A percentile compares a stretch with the other conserved stretches of the same genome.
Conservation (phyloP, 2,329 filamentous ascomycete species). For the Graphilbum ipis-grandicollis region DNA sequence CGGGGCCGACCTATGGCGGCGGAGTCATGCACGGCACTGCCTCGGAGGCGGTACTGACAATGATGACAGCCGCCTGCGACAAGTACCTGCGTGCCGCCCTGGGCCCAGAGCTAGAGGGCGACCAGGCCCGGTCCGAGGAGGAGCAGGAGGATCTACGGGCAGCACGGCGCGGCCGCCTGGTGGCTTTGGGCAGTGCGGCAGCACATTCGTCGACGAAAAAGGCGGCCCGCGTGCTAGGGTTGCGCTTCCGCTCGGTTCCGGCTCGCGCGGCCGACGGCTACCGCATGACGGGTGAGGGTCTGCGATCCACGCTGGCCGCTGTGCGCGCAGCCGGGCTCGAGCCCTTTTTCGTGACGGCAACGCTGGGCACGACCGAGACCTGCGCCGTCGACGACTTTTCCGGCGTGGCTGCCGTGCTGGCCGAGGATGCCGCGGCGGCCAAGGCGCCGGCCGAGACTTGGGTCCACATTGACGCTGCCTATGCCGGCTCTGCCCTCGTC, state of each 20-base stretch:
- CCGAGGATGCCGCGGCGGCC: constrained; percentile 12
- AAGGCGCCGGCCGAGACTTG: constrained; percentile 38
- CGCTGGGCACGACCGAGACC: constrained; percentile 72
- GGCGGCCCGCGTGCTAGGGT: constrained; percentile 69
- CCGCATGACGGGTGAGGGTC: constrained; percentile 46
- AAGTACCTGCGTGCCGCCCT: constrained; percentile 40
- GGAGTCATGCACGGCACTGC: constrained; percentile 92
- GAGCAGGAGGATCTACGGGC: constrained; percentile 55
- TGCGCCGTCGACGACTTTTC: constrained; percentile 74
- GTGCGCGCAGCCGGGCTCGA: constrained; percentile 53
- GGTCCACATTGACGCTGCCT: constrained; percentile 90
- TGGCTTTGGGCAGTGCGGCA: constrained; percentile 64
- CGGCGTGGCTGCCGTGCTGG: constrained; percentile 39
- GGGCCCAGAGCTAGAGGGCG: constrained; percentile 19
- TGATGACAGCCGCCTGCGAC: constrained; percentile 76
- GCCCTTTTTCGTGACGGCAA: constrained; percentile 75
- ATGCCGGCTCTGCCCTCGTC: constrained; percentile 72
- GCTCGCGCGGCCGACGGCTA: constrained; percentile 46
- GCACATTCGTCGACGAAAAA: constrained; percentile 78
- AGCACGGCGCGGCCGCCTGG: constrained; percentile 49
- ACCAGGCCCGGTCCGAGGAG: constrained; percentile 15
- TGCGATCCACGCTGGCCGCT: constrained; percentile 45
- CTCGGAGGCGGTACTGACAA: constrained; percentile 71
- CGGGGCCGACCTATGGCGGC: constrained; percentile 53
- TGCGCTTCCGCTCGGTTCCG: constrained; percentile 57